phyloP scores from a whole-genome alignment of 2,329 filamentous ascomycete genomes.

The Tolypocladium sp. region DNA sequence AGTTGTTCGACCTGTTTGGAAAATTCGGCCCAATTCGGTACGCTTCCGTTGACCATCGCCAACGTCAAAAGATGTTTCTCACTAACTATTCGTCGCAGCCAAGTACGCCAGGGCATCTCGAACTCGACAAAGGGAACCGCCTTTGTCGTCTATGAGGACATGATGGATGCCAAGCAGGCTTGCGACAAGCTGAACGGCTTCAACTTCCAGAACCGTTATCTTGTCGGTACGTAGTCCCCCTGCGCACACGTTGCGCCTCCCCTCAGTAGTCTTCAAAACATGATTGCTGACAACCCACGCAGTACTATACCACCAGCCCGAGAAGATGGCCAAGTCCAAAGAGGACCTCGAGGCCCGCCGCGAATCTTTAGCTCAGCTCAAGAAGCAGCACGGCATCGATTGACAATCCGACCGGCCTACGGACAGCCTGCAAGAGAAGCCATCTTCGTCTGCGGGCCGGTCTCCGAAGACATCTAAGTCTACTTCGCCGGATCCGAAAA shows the following conservation, averaged over 20 bases:
- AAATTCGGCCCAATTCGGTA: slow-evolving; percentile 95
- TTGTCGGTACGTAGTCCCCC: slow-evolving; percentile 63
- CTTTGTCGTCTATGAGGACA: slow-evolving; percentile 99
- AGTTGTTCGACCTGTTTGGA: slow-evolving; percentile 97
- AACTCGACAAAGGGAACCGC: slow-evolving; percentile 97
- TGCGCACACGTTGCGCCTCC: not conserved
- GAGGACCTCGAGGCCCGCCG: slow-evolving; percentile 89
- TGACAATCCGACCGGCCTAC: slow-evolving; percentile 73
- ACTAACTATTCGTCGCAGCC: slow-evolving; percentile 43
- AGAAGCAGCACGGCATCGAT: slow-evolving; percentile 96
- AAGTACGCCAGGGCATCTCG: slow-evolving; percentile 97
- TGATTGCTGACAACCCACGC: not conserved
- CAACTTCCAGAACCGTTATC: slow-evolving; percentile 99
- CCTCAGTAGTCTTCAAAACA: not conserved
- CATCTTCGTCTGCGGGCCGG: slow-evolving; percentile 51
- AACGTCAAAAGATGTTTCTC: not conserved
- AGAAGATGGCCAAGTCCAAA: slow-evolving; percentile 71
- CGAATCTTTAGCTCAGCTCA: slow-evolving; percentile 96
- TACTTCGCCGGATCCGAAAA: slow-evolving; percentile 30
- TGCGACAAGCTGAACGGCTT: slow-evolving; percentile 99
- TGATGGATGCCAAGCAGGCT: slow-evolving; percentile 96
- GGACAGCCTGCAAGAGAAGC: slow-evolving; percentile 36
- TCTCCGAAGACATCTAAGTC: slow-evolving; percentile 38
- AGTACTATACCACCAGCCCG: slow-evolving; percentile 58
- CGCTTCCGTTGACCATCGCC: slow-evolving; percentile 21